Evolutionary conservation across 2,329 filamentous ascomycete genomes (phyloP).

Genomic region (Chaetomium olivaceum): DNA sequence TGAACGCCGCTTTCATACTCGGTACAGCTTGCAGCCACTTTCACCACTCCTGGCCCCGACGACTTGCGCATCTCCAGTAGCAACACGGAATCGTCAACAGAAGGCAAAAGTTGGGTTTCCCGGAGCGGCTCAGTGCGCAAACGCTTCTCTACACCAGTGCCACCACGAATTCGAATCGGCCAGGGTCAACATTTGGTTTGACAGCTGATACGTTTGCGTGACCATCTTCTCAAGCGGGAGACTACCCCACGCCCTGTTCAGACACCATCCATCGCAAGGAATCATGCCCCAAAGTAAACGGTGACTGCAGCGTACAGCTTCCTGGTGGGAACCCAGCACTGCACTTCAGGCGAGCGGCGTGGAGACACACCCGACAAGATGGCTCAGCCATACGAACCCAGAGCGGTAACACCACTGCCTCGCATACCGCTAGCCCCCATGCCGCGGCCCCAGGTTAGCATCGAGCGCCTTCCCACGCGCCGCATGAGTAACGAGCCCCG

Average conservation of each 20-base stretch:
- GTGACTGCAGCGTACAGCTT: slow-evolving; percentile 18
- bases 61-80: neutral
- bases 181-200: neutral
- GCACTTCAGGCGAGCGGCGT: neutral
- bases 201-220: neutral
- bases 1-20: neutral
- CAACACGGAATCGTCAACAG: neutral
- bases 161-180: neutral
- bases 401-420: slow-evolving; percentile 46
- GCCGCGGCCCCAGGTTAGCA: slow-evolving; percentile 76
- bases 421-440: slow-evolving; percentile 56
- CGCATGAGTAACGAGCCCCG: slow-evolving; percentile 73
- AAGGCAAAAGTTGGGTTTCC: neutral
- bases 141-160: no score
- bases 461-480: slow-evolving; percentile 73
- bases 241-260: neutral
- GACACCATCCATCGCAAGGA: neutral
- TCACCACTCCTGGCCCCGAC: neutral
- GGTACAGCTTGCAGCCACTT: neutral
- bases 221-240: neutral
- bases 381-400: slow-evolving; percentile 43
- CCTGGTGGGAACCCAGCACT: neutral
- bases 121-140: no score
- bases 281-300: slow-evolving; percentile 18
- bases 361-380: slow-evolving; percentile 40